Evolutionary conservation across 768 basidiomycete species (phyloP).

Genomic region (Tulasnella sp.): DNA sequence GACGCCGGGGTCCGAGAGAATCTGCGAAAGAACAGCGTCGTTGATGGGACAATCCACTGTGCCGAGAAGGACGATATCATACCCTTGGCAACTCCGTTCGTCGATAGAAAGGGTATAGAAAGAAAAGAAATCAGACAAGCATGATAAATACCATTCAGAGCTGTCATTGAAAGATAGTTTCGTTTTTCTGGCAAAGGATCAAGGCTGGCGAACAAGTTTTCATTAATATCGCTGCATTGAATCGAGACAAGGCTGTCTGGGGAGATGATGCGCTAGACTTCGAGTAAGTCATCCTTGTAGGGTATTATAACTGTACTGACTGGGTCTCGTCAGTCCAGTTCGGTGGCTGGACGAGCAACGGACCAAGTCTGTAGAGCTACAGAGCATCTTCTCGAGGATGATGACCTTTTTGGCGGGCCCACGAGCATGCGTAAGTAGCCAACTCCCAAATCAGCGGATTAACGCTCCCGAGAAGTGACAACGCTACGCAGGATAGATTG

Average conservation of each 20-base stretch:
- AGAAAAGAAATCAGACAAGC: conserved; percentile 1
- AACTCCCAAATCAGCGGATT: conserved; percentile 42
- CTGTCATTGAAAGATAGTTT: neutral
- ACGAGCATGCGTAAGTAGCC: conserved; percentile 8
- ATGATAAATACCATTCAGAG: neutral
- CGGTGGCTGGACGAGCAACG: neutral
- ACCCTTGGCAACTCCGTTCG: conserved; percentile 7
- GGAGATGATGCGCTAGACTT: conserved; percentile 18
- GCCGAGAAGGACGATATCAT: conserved; percentile 9
- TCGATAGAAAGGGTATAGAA: conserved; percentile 3
- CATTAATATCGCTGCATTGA: neutral
- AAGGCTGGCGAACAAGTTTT: conserved; percentile 8
- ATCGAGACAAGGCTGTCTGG: conserved; percentile 14
- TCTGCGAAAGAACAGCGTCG: conserved; percentile 4
- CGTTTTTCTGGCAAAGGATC: neutral
- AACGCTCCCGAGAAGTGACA: conserved; percentile 17
- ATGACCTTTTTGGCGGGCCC: conserved; percentile 13
- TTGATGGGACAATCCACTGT: neutral
- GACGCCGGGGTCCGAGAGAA: conserved; percentile 14
- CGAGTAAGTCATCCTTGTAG: conserved; percentile 11
- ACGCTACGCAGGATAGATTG: neutral
- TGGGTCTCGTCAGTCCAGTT: neutral
- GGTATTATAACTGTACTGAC: neutral
- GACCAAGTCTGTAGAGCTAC: neutral
- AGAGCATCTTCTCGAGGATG: neutral